Evolutionary conservation across 2,329 filamentous ascomycete genomes (phyloP), one percentile per base, ranked within the genome.

Genomic region (Penicillium hesseltinei): DNA sequence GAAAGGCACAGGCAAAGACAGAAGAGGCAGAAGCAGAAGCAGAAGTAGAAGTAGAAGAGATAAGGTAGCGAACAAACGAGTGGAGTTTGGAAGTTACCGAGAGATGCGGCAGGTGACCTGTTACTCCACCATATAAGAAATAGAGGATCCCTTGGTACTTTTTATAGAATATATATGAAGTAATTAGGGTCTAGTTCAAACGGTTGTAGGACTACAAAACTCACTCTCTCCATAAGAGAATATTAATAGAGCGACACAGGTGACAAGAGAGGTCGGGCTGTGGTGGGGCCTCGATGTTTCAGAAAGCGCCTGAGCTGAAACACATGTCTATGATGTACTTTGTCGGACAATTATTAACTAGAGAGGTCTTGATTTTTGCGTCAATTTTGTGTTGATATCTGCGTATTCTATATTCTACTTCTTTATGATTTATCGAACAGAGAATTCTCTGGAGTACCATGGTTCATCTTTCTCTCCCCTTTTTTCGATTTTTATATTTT

Each of bases 221-320:
- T 44, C 15, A 35, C 19, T 47, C 23, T 27, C 29, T 33, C 17
- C 36, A 9, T 39, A 9, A 23, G 29, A 33, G 54, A 63, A 63
- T 66, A 66, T 65, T 65, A 66, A 66, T 66, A 66, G 63, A 63
- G 57, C 54, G 35, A 58, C 57, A 63, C 62, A 66, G 56, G 59
- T 57, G 61, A 57, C 51, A 52, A 57, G 55, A 64, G 29, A 47
- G 31, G 60, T 65, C 62, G 63, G 63, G 56, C 56, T 44, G 42
- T 62, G 52, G 47, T 62, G 64, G 65, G 63, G 61, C 58, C 49
- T 17, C 19, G 21, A 40, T 65, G 65, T 67, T 67, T 67, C 65
- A 66, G 65, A 67, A 65, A 56, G 64, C 65, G 65, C 64, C 55
- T 56, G 42, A 57, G 49, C 49, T 57, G 54, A 57, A 53, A 57